phyloP scores from a whole-genome alignment of 192 early-diverging fungal species.

The Coemansia sp. region DNA sequence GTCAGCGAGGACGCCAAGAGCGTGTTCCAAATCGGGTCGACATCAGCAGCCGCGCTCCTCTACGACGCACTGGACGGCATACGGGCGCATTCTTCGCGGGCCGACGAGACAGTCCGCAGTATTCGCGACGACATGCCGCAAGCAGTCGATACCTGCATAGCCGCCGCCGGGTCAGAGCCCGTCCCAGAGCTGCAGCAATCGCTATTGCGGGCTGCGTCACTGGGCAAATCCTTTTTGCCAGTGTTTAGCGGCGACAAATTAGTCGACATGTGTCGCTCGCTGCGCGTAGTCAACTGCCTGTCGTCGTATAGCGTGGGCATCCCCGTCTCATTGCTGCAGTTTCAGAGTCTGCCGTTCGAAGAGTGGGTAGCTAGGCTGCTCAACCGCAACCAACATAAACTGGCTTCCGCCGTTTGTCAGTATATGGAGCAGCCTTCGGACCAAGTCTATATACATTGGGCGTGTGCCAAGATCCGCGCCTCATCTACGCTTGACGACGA shows the following conservation, averaged over 20 bases:
- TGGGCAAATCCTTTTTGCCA: constrained; percentile 92
- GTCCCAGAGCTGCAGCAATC: constrained; percentile 72
- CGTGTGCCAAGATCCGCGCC: constrained; percentile 88
- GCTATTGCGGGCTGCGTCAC: constrained; percentile 82
- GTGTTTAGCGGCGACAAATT: constrained; percentile 82
- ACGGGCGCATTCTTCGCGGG: constrained; percentile 69
- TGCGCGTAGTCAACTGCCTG: constrained; percentile 90
- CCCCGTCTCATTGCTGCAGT: constrained; percentile 84
- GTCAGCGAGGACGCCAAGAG: constrained; percentile 57
- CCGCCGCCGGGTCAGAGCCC: constrained; percentile 89
- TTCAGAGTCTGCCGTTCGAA: constrained; percentile 71
- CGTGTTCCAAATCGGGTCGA: constrained; percentile 95
- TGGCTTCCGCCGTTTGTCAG: constrained; percentile 83
- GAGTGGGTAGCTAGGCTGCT: constrained; percentile 80
- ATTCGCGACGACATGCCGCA: constrained; percentile 77
- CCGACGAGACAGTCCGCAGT: constrained; percentile 92
- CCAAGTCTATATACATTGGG: constrained; percentile 92
- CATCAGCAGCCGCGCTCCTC: constrained; percentile 88
- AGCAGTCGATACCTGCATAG: constrained; percentile 90
- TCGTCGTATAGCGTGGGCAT: constrained; percentile 84
- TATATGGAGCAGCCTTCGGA: constrained; percentile 79
- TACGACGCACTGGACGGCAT: constrained; percentile 79
- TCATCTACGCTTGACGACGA: constrained; percentile 82
- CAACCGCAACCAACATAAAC: constrained; percentile 77
- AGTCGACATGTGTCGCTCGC: constrained; percentile 79